phyloP scores from a whole-genome alignment of 2,329 filamentous ascomycete genomes.

The Penicillium sp. region DNA sequence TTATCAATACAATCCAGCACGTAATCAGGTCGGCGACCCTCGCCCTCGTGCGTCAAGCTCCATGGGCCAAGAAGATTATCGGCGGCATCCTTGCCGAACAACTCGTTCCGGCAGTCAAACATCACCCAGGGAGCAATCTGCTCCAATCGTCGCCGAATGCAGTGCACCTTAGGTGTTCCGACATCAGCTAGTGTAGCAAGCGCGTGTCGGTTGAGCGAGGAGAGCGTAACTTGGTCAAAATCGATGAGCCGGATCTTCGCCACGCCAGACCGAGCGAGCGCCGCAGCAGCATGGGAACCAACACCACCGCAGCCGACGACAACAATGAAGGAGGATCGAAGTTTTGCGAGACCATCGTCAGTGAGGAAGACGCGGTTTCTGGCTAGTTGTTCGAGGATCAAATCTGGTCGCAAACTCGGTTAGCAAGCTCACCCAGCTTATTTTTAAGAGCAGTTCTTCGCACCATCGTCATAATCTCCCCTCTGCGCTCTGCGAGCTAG shows the following conservation, averaged over 20 bases:
- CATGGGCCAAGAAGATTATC: slow-evolving; percentile 67
- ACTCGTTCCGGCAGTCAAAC: slow-evolving; percentile 82
- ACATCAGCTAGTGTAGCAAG: slow-evolving; percentile 73
- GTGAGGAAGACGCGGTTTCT: slow-evolving; percentile 90
- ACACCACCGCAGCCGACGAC: slow-evolving; percentile 94
- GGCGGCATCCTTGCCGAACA: slow-evolving; percentile 72
- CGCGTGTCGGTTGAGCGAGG: neutral
- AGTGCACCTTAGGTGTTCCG: slow-evolving; percentile 86
- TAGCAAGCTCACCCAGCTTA: neutral
- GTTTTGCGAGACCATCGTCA: slow-evolving; percentile 74
- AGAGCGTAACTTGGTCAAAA: slow-evolving; percentile 1
- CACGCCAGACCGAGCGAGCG: slow-evolving; percentile 74
- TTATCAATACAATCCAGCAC: slow-evolving; percentile 99
- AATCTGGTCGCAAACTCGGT: slow-evolving; percentile 51
- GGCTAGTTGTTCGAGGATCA: slow-evolving; percentile 92
- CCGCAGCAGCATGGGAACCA: slow-evolving; percentile 84
- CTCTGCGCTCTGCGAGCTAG: slow-evolving; percentile 61
- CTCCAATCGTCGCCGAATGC: slow-evolving; percentile 74
- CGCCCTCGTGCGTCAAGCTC: slow-evolving; percentile 49
- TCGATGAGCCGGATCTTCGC: neutral
- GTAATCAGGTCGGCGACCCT: slow-evolving; percentile 68
- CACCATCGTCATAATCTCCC: slow-evolving; percentile 66
- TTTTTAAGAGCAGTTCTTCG: neutral
- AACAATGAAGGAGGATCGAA: slow-evolving; percentile 80
- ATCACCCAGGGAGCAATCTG: slow-evolving; percentile 89